Percentiles rank a stretch among this genome's conserved stretches.
These are phyloP conservation scores for Plenodomus biglobosus DNA, from an alignment of 2,329 filamentous ascomycete genomes.

Conservation along the genomic window DNA sequence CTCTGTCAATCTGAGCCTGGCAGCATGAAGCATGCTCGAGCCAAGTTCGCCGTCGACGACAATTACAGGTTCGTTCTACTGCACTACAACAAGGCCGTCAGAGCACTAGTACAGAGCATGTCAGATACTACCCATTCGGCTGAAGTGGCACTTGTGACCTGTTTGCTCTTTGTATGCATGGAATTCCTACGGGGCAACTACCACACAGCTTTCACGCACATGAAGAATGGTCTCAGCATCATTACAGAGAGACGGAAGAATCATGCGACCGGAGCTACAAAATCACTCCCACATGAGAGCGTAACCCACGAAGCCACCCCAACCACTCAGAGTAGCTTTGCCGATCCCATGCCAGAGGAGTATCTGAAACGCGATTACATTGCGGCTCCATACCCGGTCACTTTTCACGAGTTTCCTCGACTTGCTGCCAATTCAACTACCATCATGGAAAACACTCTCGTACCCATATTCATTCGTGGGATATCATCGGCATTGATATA, in stretches of 20 bases:
- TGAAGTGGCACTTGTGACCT: conserved; percentile 46
- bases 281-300: background rate
- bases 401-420: background rate
- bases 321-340: background rate
- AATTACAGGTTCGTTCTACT: conserved; percentile 33
- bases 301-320: background rate
- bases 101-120: conserved; percentile 36
- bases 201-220: conserved; percentile 45
- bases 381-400: background rate
- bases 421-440: background rate
- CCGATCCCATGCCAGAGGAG: background rate
- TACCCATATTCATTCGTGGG: conserved; percentile 25
- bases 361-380: background rate
- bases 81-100: conserved; percentile 49
- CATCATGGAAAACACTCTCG: conserved; percentile 18
- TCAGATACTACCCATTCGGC: conserved; percentile 37
- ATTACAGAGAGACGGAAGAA: conserved; percentile 15
- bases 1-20: conserved; percentile 30
- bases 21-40: conserved; percentile 23
- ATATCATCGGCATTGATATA: conserved; percentile 22
- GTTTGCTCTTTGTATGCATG: conserved; percentile 49
- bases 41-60: conserved; percentile 5
- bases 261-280: background rate
- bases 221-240: conserved; percentile 50
- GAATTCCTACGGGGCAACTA: conserved; percentile 50